Base-by-base conservation (phyloP, 1,139 yeast genomes). In the Yamadazyma triangularis region DNA sequence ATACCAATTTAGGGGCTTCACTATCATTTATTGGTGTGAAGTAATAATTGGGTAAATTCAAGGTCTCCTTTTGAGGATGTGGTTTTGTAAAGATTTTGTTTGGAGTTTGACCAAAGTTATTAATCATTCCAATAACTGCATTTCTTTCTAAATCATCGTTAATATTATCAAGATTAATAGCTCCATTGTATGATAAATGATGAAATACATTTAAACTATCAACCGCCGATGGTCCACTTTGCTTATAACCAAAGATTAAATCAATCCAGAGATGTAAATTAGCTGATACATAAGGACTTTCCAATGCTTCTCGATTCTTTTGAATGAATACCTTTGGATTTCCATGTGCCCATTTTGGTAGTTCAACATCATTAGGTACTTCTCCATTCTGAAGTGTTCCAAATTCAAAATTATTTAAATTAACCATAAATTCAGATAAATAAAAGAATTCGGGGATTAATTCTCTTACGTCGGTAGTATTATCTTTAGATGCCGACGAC, bases 61-160 rank as follows among this genome's bases (percentile, higher is more conserved):
- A 48, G 0, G 66, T 61, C 2, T 66, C 73, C 29, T 70, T 66
- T 24, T 48, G 40, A 1, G 82, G 78, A 51, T 86, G 95, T 0
- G 87, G 79, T 34, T 65, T 69, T 8, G 56, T 60, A 45, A 86
- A 85, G 9, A 86, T 59, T 43, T 81, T 84, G 28, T 70, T 50
- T 1, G 96, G 96, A 0, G 95, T 86, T 51, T 86, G 96, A 0
- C 96, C 96, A 63, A 86, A 86, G 52, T 86, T 86, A 49, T 86
- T 89, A 28, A 86, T 86, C 49, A 83, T 82, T 2, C 94, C 89
- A 19, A 86, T 81, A 2, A 80, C 70, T 0, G 94, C 91, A 23
- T 78, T 65, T 40, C 80, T 70, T 50, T 86, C 94, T 38, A 73
- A 64, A 23, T 79, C 86, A 50, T 86, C 89, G 36, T 72, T 67